A percentile compares a stretch with the other conserved stretches of the same genome.
Evolutionary conservation across 1,284 basidiomycete genomes (phyloP).

Genomic region (Fistulinella staudtii): DNA sequence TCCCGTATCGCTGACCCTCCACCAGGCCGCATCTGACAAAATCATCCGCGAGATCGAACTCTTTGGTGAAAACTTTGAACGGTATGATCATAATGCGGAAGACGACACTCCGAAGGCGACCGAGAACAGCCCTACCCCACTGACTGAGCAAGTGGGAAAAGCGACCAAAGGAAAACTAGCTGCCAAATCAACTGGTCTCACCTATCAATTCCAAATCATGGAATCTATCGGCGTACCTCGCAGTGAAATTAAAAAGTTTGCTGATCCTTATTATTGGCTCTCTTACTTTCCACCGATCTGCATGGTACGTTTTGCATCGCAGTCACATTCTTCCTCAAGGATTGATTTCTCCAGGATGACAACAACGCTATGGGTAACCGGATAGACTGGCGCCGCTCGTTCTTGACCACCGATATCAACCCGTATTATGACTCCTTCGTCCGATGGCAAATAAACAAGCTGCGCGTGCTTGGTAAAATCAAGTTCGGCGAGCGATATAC

Average conservation of each 20-base stretch:
- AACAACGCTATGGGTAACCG: conserved; percentile 86
- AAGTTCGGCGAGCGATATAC: conserved; percentile 99
- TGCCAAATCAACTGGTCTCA: conserved; percentile 90
- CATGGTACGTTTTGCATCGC: conserved; percentile 46
- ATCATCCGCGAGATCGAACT: conserved; percentile 96
- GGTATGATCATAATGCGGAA: conserved; percentile 53
- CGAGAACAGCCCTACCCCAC: conserved; percentile 31
- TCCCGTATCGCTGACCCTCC: background rate
- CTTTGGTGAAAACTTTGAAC: conserved; percentile 89
- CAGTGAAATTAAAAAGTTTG: conserved; percentile 92
- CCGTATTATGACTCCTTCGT: conserved; percentile 98
- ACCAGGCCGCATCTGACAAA: conserved; percentile 91
- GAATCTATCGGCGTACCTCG: conserved; percentile 88
- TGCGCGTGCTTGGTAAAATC: conserved; percentile 83
- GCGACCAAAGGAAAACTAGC: conserved; percentile 95
- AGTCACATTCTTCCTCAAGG: background rate
- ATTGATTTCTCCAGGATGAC: conserved; percentile 58
- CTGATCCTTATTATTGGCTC: conserved; percentile 91
- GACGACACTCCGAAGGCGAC: conserved; percentile 45
- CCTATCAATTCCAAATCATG: conserved; percentile 99
- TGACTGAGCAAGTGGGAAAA: conserved; percentile 62
- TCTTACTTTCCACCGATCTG: conserved; percentile 97
- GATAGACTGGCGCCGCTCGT: conserved; percentile 96
- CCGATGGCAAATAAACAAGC: conserved; percentile 97
- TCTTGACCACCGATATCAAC: conserved; percentile 94